These are phyloP conservation scores for Epichloe sibirici DNA, from an alignment of 2,329 filamentous ascomycete genomes.

Conservation along the genomic window DNA sequence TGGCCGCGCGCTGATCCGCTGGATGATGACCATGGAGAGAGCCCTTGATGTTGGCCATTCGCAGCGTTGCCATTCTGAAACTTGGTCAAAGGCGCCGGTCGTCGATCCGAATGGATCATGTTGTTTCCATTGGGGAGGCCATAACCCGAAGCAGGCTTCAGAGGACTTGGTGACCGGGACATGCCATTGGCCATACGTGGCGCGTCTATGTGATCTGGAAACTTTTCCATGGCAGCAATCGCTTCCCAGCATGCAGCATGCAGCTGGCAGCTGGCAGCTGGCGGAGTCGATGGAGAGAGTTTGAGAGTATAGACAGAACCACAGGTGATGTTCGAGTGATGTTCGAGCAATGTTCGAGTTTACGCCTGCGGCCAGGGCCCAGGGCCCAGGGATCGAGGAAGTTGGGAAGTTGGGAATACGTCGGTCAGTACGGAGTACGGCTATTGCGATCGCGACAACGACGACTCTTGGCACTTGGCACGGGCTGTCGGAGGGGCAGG, in stretches of 20 bases:
- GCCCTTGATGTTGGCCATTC: neutral
- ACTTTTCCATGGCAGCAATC: constrained; percentile 36
- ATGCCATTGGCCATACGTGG: constrained; percentile 16
- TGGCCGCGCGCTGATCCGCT: constrained; percentile 36
- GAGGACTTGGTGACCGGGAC: constrained; percentile 16
- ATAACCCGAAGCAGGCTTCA: constrained; percentile 15
- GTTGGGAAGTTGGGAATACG: no score
- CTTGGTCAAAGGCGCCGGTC: constrained; percentile 1
- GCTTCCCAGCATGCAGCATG: neutral
- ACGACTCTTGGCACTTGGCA: no score
- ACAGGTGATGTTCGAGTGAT: neutral
- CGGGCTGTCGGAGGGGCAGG: neutral
- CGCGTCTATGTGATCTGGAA: constrained; percentile 41
- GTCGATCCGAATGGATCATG: constrained; percentile 13
- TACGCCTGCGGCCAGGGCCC: no score
- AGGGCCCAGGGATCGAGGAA: no score
- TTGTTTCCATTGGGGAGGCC: constrained; percentile 14
- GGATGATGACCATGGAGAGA: constrained; percentile 16
- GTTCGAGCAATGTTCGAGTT: neutral
- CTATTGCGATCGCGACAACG: no score
- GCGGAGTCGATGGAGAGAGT: neutral
- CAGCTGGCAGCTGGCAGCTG: neutral
- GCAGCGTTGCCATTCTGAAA: constrained; percentile 1
- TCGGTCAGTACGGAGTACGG: no score
- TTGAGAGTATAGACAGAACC: neutral